These are phyloP conservation scores for Amanita inopinata DNA, from an alignment of 768 basidiomycete genomes.

Conservation along the genomic window DNA sequence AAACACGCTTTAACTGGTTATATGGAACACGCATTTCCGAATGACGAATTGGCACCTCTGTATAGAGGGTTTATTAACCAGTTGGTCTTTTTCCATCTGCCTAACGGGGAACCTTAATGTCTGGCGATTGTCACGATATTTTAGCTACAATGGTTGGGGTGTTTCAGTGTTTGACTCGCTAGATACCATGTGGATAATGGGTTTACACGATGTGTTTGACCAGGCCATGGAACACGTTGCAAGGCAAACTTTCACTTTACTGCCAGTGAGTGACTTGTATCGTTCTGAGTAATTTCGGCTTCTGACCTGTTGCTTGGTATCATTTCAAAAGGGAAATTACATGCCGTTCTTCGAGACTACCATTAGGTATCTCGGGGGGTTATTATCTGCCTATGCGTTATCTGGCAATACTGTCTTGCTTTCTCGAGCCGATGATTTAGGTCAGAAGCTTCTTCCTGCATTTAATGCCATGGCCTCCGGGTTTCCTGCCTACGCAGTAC, in stretches of 20 bases:
- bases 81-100: slow-evolving; percentile 23
- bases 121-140: background rate
- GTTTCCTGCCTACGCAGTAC: slow-evolving; percentile 52
- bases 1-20: slow-evolving; percentile 50
- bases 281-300: slow-evolving; percentile 4
- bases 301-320: too few relatives aligned
- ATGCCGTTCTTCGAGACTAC: slow-evolving; percentile 67
- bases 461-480: slow-evolving; percentile 53
- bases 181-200: slow-evolving; percentile 79
- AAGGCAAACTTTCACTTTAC: slow-evolving; percentile 31
- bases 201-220: slow-evolving; percentile 56
- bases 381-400: slow-evolving; percentile 70
- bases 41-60: slow-evolving; percentile 43
- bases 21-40: slow-evolving; percentile 34
- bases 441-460: slow-evolving; percentile 46
- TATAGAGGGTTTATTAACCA: slow-evolving; percentile 36
- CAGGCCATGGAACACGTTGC: slow-evolving; percentile 42
- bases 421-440: slow-evolving; percentile 59
- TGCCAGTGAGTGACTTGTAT: slow-evolving; percentile 14
- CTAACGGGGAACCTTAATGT: too few relatives aligned
- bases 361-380: slow-evolving; percentile 68
- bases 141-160: slow-evolving; percentile 36
- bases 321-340: slow-evolving; percentile 20
- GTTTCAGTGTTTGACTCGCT: slow-evolving; percentile 68
- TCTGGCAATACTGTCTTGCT: slow-evolving; percentile 52